These are phyloP conservation scores for Coniochaeta hoffmannii DNA, from an alignment of 2,329 filamentous ascomycete genomes.

Conservation along the genomic window DNA sequence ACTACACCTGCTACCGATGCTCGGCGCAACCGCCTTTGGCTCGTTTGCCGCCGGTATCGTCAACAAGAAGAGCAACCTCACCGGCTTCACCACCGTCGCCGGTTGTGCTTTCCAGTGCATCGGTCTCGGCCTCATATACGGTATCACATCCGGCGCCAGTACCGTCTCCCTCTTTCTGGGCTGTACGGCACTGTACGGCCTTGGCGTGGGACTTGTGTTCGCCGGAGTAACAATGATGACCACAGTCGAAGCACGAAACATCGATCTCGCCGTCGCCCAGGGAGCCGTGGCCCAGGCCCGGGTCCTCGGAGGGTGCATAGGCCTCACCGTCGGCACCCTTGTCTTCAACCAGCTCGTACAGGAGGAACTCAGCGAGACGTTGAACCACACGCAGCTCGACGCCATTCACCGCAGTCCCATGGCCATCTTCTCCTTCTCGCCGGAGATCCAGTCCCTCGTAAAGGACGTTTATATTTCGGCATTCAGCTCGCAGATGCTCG, in stretches of 20 bases:
- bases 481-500: constrained; percentile 13
- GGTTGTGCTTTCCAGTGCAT: constrained; percentile 45
- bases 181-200: constrained; percentile 48
- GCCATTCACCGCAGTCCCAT: constrained; percentile 11
- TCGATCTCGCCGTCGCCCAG: constrained; percentile 49
- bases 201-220: constrained; percentile 52
- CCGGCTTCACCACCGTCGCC: constrained; percentile 40
- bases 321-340: constrained; percentile 51
- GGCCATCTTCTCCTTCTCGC: constrained; percentile 5
- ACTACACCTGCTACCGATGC: constrained; percentile 50
- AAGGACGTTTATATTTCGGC: constrained; percentile 10
- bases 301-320: constrained; percentile 52
- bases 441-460: constrained; percentile 5
- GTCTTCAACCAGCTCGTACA: constrained; percentile 43
- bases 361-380: constrained; percentile 2
- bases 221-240: constrained; percentile 51
- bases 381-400: constrained; percentile 5
- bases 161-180: constrained; percentile 19
- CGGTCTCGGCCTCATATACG: constrained; percentile 39
- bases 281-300: constrained; percentile 53
- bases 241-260: constrained; percentile 39
- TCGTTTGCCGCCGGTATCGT: constrained; percentile 47
- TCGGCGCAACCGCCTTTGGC: constrained; percentile 47
- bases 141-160: constrained; percentile 18
- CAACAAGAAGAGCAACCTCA: constrained; percentile 46